Percentiles rank a stretch among this genome's conserved stretches.
Evolutionary conservation across 2,329 filamentous ascomycete species (phyloP).

Genomic region (Beauveria australis): DNA sequence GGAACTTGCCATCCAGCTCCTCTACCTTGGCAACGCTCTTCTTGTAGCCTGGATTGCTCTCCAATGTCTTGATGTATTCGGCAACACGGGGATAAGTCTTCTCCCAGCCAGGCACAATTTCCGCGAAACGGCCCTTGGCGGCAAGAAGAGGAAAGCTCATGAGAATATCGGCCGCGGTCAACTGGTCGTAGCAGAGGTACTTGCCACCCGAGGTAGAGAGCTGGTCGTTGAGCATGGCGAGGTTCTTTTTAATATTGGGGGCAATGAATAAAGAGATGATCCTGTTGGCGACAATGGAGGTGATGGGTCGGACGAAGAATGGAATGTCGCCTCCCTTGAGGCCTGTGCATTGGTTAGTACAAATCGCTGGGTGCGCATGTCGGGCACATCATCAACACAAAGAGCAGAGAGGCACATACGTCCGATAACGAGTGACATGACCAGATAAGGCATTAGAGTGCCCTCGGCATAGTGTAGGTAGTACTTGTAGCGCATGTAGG

Average conservation of each 20-base stretch:
- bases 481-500: slow-evolving; percentile 54
- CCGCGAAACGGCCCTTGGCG: slow-evolving; percentile 30
- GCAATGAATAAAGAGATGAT: slow-evolving; percentile 33
- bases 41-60: slow-evolving; percentile 39
- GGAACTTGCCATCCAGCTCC: slow-evolving; percentile 36
- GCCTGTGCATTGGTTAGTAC: slow-evolving; percentile 18
- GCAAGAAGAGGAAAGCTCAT: slow-evolving; percentile 45
- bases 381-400: background rate
- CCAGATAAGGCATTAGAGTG: slow-evolving; percentile 64
- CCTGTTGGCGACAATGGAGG: slow-evolving; percentile 33
- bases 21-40: slow-evolving; percentile 40
- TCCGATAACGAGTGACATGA: slow-evolving; percentile 54
- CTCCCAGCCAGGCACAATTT: slow-evolving; percentile 34
- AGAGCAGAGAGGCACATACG: slow-evolving; percentile 29
- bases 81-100: slow-evolving; percentile 35
- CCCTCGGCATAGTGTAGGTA: slow-evolving; percentile 82
- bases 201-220: slow-evolving; percentile 35
- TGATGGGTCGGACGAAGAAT: slow-evolving; percentile 46
- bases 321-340: slow-evolving; percentile 39
- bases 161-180: slow-evolving; percentile 46
- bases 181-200: slow-evolving; percentile 41
- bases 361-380: background rate
- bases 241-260: slow-evolving; percentile 40
- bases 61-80: slow-evolving; percentile 38
- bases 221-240: slow-evolving; percentile 41